Base-by-base conservation (phyloP, 2,329 filamentous ascomycete genomes). In the Talaromyces marneffei region DNA sequence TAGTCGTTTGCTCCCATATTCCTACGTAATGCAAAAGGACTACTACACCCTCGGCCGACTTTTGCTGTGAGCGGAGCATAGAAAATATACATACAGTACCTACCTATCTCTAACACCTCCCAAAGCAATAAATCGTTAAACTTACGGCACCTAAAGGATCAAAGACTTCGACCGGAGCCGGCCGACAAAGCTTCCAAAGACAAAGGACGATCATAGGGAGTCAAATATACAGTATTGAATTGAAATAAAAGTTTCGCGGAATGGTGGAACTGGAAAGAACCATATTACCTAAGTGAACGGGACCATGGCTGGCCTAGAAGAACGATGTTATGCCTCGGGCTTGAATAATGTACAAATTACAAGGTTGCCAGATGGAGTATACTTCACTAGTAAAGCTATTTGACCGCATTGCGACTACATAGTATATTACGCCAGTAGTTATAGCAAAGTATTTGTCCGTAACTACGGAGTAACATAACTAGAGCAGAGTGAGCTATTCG, bases 101-200 rank as follows among this genome's bases (percentile, higher is more conserved):
- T n/a, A n/a, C n/a, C n/a, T n/a, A n/a, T n/a, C 16, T 40, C 3
- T 9, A 42, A 7, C 39, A 42, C 18, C n/a, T 20, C 6, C 18
- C 40, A 25, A 23, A 23, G 40, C 12, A 44, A 25, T 18, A 20
- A 4, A 44, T 3, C 9, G 16, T 23, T 20, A 23, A 23, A 18
- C 4, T 44, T 44, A 44, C 29, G 4, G 29, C 4, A 31, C 4
- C 4, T 31, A 33, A 20, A 56, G 39, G 31, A 44, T 20, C 10
- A 33, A 53, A 44, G 9, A 33, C 25, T 14, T 46, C 50, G 59
- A 58, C 42, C 60, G 60, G 60, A 62, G 60, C 60, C 60, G 60
- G 54, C 60, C 60, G 60, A 62, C 33, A 23, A 46, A 18, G 3
- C 2, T 23, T 18, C 16, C 18, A 27, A 33, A 18, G 18, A 12